A percentile compares a stretch with the other conserved stretches of the same genome.
Conservation (phyloP, 2,329 filamentous ascomycete genomes). For the Teratosphaeria nubilosa region DNA sequence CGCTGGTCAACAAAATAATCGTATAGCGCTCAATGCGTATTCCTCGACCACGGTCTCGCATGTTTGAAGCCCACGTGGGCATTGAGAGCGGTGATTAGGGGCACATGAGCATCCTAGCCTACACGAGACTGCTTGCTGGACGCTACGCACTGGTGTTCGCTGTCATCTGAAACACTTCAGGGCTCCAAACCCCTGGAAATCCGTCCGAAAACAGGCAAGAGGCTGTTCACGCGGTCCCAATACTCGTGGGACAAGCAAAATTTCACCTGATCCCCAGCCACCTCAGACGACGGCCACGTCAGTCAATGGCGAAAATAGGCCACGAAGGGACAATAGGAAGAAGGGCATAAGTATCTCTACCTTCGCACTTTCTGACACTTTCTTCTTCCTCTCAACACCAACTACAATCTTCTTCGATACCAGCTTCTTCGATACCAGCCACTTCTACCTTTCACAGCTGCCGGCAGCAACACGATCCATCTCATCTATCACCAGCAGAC, state of each 20-base stretch:
- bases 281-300: not conserved
- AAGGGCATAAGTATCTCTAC: not conserved
- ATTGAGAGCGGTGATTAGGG: not conserved
- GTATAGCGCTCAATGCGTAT: not conserved
- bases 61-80: not conserved
- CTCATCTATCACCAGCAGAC: not conserved
- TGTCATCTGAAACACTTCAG: not conserved
- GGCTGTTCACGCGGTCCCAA: not conserved
- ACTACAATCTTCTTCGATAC: not conserved
- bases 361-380: not conserved
- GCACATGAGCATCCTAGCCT: not conserved
- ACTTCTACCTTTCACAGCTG: not conserved
- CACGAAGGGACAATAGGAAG: not conserved
- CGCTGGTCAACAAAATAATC: not conserved
- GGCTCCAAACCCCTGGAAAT: not conserved
- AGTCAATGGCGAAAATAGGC: not conserved
- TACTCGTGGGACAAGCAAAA: not conserved
- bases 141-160: not conserved
- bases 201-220: not conserved
- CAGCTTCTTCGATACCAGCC: not conserved
- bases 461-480: not conserved
- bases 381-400: not conserved
- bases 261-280: not conserved
- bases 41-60: not conserved
- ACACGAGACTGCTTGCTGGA: not conserved